Base-by-base conservation (phyloP, 2,329 filamentous ascomycete genomes). In the Claviceps africana region DNA sequence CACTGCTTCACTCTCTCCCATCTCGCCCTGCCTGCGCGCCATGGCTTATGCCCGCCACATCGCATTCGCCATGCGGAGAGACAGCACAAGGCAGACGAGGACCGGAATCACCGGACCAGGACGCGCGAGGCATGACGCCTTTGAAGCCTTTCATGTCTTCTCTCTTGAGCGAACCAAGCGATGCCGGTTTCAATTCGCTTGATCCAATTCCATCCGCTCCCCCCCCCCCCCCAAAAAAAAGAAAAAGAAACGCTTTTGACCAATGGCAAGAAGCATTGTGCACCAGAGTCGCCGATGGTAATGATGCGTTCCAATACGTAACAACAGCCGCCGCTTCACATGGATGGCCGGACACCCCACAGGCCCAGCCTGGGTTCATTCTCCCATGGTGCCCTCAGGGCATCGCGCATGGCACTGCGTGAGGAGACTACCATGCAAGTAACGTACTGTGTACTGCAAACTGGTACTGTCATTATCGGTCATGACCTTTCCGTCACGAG, bases 401-500 rank as follows among this genome's bases (percentile, higher is more conserved):
- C 21, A 25, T 17, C 7, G 37, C 52, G 50, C 28, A 21, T 47
- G 43, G 37, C 52, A 47, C 28, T 48, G 37, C n/a, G n/a, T 42
- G 49, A 25, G 33, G 28, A 48, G 21, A 25, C 13, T n/a, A 45
- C 8, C 25, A 45, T 30, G 43, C 17, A 30, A 21, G 15, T 46
- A 25, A 21, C 6, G 28, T 9, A n/a, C 15, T 17, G 35, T 43
- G 42, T 47, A 30, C 47, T 44, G 47, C 50, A 47, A 50, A 19
- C 37, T 30, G 47, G 51, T 33, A 39, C 48, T 28, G 51, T 53
- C 52, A 47, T 52, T 53, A 47, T 42, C 51, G 35, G 42, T 57
- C 56, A 50, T 56, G 50, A 55, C 52, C 25, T 30, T 49, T 43
- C 51, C 53, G 51, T 50, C 30, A 48, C 19, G 17, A 21, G 39